phyloP scores from a whole-genome alignment of 345 rosid genomes.

The Eucalyptus sideroxylon region DNA sequence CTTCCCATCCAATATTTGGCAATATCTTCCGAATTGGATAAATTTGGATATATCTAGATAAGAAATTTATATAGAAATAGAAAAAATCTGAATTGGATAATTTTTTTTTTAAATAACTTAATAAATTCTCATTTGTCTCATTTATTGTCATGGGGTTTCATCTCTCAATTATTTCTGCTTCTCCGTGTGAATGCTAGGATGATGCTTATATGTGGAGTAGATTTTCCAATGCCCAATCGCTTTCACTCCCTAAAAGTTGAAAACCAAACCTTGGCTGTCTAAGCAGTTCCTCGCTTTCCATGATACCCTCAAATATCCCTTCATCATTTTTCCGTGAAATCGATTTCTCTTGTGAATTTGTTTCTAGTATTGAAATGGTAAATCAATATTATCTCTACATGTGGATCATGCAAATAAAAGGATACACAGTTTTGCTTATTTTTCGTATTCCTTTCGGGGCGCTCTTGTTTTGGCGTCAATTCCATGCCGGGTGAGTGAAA shows the following conservation, averaged over 20 bases:
- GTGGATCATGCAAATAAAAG: not conserved
- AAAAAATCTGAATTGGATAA: not conserved
- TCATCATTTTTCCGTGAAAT: not conserved
- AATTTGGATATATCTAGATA: not conserved
- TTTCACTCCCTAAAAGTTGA: not conserved
- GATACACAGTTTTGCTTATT: not conserved
- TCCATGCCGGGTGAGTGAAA: not conserved
- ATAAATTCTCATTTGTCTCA: not conserved
- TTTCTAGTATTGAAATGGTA: not conserved
- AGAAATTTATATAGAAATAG: fast-evolving
- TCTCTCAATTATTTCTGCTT: no score
- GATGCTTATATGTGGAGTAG: slow-evolving; percentile 59
- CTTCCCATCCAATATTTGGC: fast-evolving
- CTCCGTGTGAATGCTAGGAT: slow-evolving; percentile 19
- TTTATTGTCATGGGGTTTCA: no score
- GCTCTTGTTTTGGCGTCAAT: not conserved
- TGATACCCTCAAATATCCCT: not conserved
- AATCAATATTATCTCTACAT: not conserved
- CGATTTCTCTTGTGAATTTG: not conserved
- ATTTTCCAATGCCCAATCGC: fast-evolving
- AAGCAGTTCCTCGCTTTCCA: not conserved
- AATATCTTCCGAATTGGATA: fast-evolving
- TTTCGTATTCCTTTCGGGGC: not conserved
- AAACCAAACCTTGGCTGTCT: no score
- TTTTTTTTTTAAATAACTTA: not conserved